phyloP scores from a whole-genome alignment of 495 filamentous ascomycete species.

The Friedmanniomyces endolithicus region DNA sequence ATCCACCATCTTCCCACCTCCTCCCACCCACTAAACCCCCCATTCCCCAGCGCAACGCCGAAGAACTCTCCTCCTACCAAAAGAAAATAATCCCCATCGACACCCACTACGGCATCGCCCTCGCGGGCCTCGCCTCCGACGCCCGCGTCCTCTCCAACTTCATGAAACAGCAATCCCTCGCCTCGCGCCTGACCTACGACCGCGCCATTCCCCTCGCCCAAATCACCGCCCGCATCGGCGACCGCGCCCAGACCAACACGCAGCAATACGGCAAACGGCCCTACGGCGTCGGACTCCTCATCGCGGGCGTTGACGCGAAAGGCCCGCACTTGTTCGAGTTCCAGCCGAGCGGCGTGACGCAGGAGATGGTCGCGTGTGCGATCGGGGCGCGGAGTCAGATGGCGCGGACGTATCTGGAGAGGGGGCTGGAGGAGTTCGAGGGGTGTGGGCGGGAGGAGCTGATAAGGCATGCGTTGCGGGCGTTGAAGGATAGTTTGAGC shows the following conservation, averaged over 20 bases:
- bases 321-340: constrained; percentile 97
- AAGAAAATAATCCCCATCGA: constrained; percentile 97
- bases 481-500: constrained; percentile 85
- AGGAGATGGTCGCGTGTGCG: constrained; percentile 90
- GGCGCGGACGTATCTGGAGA: constrained; percentile 90
- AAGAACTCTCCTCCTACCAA: constrained; percentile 99
- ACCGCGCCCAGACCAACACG: constrained; percentile 94
- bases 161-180: constrained; percentile 98
- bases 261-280: constrained; percentile 95
- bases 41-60: constrained; percentile 70
- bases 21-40: constrained; percentile 7
- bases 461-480: constrained; percentile 75
- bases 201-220: constrained; percentile 79
- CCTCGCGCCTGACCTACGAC: constrained; percentile 87
- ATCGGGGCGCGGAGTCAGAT: constrained; percentile 95
- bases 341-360: constrained; percentile 87
- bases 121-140: constrained; percentile 94
- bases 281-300: constrained; percentile 88
- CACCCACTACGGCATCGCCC: constrained; percentile 86
- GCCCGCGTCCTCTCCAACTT: constrained; percentile 99
- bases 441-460: constrained; percentile 66
- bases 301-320: constrained; percentile 84
- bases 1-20: constrained; percentile 1
- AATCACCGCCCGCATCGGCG: constrained; percentile 78
- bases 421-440: constrained; percentile 71